Percentiles rank a stretch among this genome's conserved stretches.
These are phyloP conservation scores for Penicillium decumbens DNA, from an alignment of 2,329 filamentous ascomycete genomes.

Conservation along the genomic window DNA sequence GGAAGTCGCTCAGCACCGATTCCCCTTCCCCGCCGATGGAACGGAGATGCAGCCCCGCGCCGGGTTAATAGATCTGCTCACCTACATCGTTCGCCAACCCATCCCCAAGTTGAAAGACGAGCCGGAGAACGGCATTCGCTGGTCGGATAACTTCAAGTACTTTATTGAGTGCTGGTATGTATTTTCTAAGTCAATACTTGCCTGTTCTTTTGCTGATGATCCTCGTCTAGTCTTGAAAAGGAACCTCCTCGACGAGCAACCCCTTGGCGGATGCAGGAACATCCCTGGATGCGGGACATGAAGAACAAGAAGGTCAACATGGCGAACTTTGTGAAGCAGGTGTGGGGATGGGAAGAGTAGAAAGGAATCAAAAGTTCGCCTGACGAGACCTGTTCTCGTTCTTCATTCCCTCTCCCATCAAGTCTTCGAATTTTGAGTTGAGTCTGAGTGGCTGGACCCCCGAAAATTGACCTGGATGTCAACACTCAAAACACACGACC, in stretches of 20 bases:
- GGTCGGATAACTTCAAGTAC: constrained; percentile 98
- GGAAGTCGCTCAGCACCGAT: constrained; percentile 98
- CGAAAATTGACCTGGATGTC: constrained; percentile 27
- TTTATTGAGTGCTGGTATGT: constrained; percentile 96
- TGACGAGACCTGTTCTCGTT: neutral
- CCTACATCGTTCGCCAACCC: constrained; percentile 93
- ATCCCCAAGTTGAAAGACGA: constrained; percentile 97
- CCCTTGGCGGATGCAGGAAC: constrained; percentile 97
- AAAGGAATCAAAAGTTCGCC: constrained; percentile 9
- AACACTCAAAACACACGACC: constrained; percentile 19
- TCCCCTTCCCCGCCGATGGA: constrained; percentile 95
- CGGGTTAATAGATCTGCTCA: constrained; percentile 88
- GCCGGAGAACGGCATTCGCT: constrained; percentile 79
- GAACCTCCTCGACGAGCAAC: constrained; percentile 80
- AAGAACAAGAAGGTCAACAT: constrained; percentile 94
- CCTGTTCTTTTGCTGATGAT: constrained; percentile 2
- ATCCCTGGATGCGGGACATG: constrained; percentile 99
- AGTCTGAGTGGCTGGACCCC: constrained; percentile 25
- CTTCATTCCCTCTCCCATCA: neutral
- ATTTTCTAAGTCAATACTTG: neutral
- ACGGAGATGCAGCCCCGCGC: constrained; percentile 92
- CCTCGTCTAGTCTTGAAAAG: constrained; percentile 73
- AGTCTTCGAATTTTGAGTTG: constrained; percentile 12
- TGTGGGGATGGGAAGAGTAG: constrained; percentile 91
- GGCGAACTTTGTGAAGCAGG: constrained; percentile 85